These are phyloP conservation scores for Peronospora farinosa DNA, from an alignment of 352 stramenopile species.

Conservation along the genomic window DNA sequence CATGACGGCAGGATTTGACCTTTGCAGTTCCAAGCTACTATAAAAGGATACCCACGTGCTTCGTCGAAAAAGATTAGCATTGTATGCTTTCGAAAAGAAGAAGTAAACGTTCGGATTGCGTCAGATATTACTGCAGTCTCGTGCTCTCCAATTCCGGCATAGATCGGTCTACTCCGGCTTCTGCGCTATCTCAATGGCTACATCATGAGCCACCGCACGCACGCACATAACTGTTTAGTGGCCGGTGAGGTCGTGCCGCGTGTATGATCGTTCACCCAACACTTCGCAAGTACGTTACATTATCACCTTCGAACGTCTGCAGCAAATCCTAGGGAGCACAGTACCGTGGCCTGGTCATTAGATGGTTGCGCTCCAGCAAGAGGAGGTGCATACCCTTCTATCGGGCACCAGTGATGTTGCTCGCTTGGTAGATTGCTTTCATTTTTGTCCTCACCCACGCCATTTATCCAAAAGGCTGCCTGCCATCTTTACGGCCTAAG, in stretches of 20 bases:
- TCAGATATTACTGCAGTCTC: too few species aligned
- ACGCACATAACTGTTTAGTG: background rate
- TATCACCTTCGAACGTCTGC: background rate
- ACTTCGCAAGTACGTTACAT: background rate
- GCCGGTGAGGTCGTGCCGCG: background rate
- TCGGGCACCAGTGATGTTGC: too few species aligned
- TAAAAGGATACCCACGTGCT: background rate
- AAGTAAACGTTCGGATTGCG: background rate
- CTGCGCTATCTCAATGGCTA: background rate
- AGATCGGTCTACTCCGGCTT: too few species aligned
- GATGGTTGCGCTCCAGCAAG: too few species aligned
- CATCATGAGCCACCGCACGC: background rate
- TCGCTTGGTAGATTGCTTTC: too few species aligned
- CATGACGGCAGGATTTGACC: slow-evolving; percentile 6
- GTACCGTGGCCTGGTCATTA: background rate
- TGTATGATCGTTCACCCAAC: background rate
- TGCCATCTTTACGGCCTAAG: too few species aligned
- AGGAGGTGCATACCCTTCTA: too few species aligned
- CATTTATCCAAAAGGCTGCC: too few species aligned
- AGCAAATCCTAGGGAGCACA: background rate
- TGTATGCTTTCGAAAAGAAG: background rate
- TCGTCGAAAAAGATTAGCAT: background rate
- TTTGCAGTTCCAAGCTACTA: background rate
- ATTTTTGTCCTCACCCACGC: too few species aligned
- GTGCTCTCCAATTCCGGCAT: too few species aligned